Base-by-base conservation (phyloP, 2,329 filamentous ascomycete genomes). In the Curvularia sp. region DNA sequence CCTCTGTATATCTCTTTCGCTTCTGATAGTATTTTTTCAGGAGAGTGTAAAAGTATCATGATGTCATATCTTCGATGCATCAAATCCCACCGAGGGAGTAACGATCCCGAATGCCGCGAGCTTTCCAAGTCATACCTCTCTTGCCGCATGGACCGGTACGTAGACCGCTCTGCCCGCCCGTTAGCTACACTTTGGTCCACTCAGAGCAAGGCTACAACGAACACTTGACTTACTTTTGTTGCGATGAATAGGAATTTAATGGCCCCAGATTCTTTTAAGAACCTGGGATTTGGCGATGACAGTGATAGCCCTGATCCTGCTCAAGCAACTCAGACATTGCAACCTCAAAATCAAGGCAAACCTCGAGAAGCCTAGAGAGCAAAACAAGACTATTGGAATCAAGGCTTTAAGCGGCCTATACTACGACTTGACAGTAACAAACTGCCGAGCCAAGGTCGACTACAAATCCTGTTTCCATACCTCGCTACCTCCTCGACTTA, bases 261-360 rank as follows among this genome's bases (percentile, higher is more conserved):
- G 95, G 93, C 93, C 7, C 92, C 86, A 67, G 95, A 99, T 73
- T 91, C 96, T 59, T 95, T 98, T 78, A 92, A 91, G 78, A 99
- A 99, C 73, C 81, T 99, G 39, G 95, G 95, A 0, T 95, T 96
- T 68, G 80, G 82, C 43, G 77, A 64, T n/a, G 66, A 71, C 49
- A 48, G 48, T 27, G 57, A 59, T 18, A 55, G 41, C 32, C 19
- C 67, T 65, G 57, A 59, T 8, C 65, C 66, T 70, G 69, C 65
- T 69, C 72, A 70, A 60, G 57, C 67, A 64, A 57, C 69, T 21
- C 67, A 60, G 50, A 50, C 69, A 68, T 54, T 63, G 48, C 66
- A 68, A 58, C 49, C 63, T 49, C 63, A 69, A 61, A 54, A 46
- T 42, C 60, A 66, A 57, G 62, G 69, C 64, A 72, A 66, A 52